Evolutionary conservation across 2,329 filamentous ascomycete species (phyloP).

Genomic region (Grosmannia huntii): DNA sequence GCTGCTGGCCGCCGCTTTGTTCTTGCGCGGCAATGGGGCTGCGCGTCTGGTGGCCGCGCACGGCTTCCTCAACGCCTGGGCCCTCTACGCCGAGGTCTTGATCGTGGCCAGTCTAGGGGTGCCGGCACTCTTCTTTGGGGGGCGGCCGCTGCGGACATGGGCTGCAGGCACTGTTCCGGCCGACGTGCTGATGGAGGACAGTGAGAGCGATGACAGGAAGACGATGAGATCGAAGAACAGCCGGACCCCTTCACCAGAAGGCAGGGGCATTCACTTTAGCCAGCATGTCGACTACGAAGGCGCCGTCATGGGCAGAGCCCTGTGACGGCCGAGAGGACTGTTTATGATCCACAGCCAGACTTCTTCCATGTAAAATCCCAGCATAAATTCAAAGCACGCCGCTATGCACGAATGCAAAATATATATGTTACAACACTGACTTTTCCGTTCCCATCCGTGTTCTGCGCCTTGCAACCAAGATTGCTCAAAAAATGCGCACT

Average conservation of each 20-base stretch:
- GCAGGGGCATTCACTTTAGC: neutral
- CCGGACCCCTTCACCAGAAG: neutral
- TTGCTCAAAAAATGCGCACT: neutral
- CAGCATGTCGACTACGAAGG: neutral
- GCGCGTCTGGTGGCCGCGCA: slow-evolving; percentile 16
- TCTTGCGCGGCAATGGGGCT: slow-evolving; percentile 15
- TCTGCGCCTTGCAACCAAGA: neutral
- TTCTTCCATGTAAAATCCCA: neutral
- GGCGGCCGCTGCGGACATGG: slow-evolving; percentile 17
- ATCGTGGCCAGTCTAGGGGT: slow-evolving; percentile 19
- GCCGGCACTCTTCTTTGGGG: slow-evolving; percentile 17
- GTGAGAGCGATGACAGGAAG: neutral
- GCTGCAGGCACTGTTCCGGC: slow-evolving; percentile 16
- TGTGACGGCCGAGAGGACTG: neutral
- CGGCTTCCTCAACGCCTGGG: slow-evolving; percentile 17
- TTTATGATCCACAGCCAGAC: neutral
- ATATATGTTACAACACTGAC: slow-evolving; percentile 18
- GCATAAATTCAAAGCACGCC: neutral
- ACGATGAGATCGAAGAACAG: neutral
- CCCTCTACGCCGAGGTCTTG: slow-evolving; percentile 20
- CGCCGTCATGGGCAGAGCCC: neutral
- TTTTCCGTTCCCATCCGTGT: slow-evolving; percentile 21
- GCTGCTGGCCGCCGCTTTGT: slow-evolving; percentile 18
- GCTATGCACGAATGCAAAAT: neutral
- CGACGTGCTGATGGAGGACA: neutral